Percentiles rank a stretch among this genome's conserved stretches.
phyloP scores from a whole-genome alignment of 441 rosid genomes.

The Eutrema salsugineum region DNA sequence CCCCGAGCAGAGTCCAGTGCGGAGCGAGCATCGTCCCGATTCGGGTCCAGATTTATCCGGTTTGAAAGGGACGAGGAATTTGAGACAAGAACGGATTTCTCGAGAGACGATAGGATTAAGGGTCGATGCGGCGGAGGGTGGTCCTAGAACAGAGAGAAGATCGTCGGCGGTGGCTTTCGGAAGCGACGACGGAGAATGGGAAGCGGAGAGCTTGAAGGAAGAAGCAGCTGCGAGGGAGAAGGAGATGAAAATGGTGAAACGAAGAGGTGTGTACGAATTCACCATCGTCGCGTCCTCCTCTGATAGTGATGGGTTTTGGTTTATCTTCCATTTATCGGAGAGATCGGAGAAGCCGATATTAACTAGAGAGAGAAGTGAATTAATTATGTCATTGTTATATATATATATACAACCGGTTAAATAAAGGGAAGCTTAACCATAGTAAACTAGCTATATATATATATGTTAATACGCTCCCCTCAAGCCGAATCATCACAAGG shows the following conservation, averaged over 20 bases:
- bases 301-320: not conserved
- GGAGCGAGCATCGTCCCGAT: conserved; percentile 21
- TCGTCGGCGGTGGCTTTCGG: conserved; percentile 73
- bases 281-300: conserved; percentile 32
- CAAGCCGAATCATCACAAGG: too few species aligned
- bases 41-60: conserved; percentile 22
- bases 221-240: conserved; percentile 48
- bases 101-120: conserved; percentile 51
- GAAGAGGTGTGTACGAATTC: conserved; percentile 30
- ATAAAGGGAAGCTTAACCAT: too few species aligned
- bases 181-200: conserved; percentile 19
- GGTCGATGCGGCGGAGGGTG: conserved; percentile 39
- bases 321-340: not conserved
- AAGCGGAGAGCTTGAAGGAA: conserved; percentile 27
- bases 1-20: conserved; percentile 22
- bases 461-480: too few species aligned
- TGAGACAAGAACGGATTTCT: conserved; percentile 62
- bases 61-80: conserved; percentile 67
- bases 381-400: too few species aligned
- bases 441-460: too few species aligned
- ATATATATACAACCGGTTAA: too few species aligned
- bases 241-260: conserved; percentile 49
- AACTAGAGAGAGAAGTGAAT: too few species aligned
- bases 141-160: conserved; percentile 60
- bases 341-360: not conserved